Evolutionary conservation across 495 filamentous ascomycete species (phyloP), one percentile per base, ranked within the genome.

Genomic region (Eremomyces bilateralis): DNA sequence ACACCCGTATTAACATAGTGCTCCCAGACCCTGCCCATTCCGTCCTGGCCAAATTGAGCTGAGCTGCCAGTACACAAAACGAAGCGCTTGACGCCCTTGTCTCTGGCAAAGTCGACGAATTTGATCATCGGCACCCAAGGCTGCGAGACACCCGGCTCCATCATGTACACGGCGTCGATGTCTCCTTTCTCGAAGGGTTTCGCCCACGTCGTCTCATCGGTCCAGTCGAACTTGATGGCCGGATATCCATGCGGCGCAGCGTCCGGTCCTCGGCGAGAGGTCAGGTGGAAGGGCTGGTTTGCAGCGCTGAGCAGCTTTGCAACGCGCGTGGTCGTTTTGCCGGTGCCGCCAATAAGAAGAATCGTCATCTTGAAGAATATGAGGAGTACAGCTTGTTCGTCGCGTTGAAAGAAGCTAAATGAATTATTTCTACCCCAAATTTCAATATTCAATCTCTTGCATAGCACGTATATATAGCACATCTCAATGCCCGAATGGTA

Each of bases 181-280:
- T 15, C 15, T 16, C 21, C n/a, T 13, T 38, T 36, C 5, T 31
- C 21, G 37, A 60, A 62, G 4, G 52, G 41, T 6, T 38, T 39
- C 15, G 27, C 27, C 45, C 51, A 64, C 1, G 61, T 65, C 21
- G 43, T 18, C 17, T 38, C 18, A 48, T 68, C 52, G 29, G 49
- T 15, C 59, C 61, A 67, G 52, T 66, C 54, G 39, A 67, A 67
- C 20, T 45, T 44, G 15, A 61, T 52, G 29, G 45, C 53, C 4
- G 37, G 35, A 13, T 45, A 35, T 15, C 24, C 24, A 28, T 28
- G 8, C 8, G 13, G 24, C 8, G 24, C 24, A 28, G 8, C 24
- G 8, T 8, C 24, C 8, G 24, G 8, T 8, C 24, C 24, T 8
- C 24, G 24, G 24, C 24, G 24, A 28, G 24, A 28, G 8, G 24